Evolutionary conservation across 2,329 filamentous ascomycete genomes (phyloP).

Genomic region (Penicillium sumatraense): DNA sequence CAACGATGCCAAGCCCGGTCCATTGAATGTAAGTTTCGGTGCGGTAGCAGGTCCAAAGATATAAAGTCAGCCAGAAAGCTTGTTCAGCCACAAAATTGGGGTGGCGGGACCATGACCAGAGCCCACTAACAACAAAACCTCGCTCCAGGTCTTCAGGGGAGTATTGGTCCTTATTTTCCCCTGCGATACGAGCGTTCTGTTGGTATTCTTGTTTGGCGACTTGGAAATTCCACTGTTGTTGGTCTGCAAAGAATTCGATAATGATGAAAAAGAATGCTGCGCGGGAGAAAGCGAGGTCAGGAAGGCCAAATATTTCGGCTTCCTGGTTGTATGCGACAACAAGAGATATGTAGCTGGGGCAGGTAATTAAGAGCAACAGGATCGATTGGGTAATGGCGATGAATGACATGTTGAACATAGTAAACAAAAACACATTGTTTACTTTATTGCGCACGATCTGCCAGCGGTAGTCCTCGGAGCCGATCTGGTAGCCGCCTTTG

Average conservation of each 20-base stretch:
- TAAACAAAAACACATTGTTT: slow-evolving; percentile 75
- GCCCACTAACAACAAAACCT: slow-evolving; percentile 81
- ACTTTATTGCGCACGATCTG: slow-evolving; percentile 71
- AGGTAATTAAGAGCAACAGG: slow-evolving; percentile 76
- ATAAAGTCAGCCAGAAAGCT: slow-evolving; percentile 83
- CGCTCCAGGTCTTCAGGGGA: slow-evolving; percentile 79
- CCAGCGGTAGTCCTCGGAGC: slow-evolving; percentile 97
- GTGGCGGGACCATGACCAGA: slow-evolving; percentile 88
- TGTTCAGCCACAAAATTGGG: slow-evolving; percentile 96
- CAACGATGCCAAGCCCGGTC: slow-evolving; percentile 71
- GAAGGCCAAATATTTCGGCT: slow-evolving; percentile 57
- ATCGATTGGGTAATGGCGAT: slow-evolving; percentile 84
- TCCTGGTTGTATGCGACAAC: slow-evolving; percentile 69
- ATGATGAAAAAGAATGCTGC: slow-evolving; percentile 61
- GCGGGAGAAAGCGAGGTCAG: slow-evolving; percentile 64
- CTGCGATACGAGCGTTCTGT: slow-evolving; percentile 71
- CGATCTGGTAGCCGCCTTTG: slow-evolving; percentile 85
- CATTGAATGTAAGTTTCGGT: slow-evolving; percentile 76
- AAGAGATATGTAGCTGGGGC: slow-evolving; percentile 83
- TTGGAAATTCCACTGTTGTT: slow-evolving; percentile 93
- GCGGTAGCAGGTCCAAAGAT: slow-evolving; percentile 82
- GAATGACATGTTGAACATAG: slow-evolving; percentile 86
- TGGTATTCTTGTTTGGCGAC: slow-evolving; percentile 77
- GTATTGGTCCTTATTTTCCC: slow-evolving; percentile 55
- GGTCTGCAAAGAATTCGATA: slow-evolving; percentile 81